phyloP scores from a whole-genome alignment of 106 monocot genomes.

The Dioscorea alata region DNA sequence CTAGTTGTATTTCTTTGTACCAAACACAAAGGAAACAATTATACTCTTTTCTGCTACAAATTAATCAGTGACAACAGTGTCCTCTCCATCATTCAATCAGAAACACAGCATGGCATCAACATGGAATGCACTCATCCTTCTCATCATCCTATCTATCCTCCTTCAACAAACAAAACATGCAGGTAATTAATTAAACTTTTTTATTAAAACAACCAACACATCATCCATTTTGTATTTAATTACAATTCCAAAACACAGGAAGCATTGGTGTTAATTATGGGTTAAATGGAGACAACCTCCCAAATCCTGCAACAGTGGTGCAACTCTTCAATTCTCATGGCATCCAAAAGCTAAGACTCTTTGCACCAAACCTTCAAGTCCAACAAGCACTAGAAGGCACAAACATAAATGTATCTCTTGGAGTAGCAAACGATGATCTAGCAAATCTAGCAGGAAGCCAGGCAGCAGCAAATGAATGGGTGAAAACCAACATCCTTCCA shows the following conservation, averaged over 20 bases:
- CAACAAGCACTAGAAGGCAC: slow-evolving; percentile 8
- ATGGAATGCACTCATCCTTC: no score
- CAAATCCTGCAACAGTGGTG: slow-evolving; percentile 4
- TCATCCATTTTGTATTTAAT: no score
- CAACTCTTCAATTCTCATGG: slow-evolving; percentile 3
- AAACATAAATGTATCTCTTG: slow-evolving; percentile 16
- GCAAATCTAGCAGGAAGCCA: slow-evolving; percentile 1
- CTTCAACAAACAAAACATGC: no score
- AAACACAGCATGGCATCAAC: no score
- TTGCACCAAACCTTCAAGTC: slow-evolving; percentile 1
- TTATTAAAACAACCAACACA: no score
- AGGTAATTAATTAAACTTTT: no score
- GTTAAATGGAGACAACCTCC: slow-evolving; percentile 13
- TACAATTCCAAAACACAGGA: background rate
- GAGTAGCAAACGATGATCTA: slow-evolving; percentile 11
- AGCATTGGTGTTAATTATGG: slow-evolving; percentile 19
- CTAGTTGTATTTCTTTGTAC: no score
- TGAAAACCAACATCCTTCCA: slow-evolving; percentile 5
- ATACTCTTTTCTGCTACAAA: no score
- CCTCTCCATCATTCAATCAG: no score
- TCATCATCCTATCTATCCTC: no score
- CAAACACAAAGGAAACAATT: no score
- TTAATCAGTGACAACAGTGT: no score
- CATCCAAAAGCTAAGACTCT: slow-evolving; percentile 15
- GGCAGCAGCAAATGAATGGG: slow-evolving; percentile 7